A percentile compares a stretch with the other conserved stretches of the same genome.
Conservation (phyloP, 192 early-diverging fungal species). For the Borealophlyctis nickersoniae region DNA sequence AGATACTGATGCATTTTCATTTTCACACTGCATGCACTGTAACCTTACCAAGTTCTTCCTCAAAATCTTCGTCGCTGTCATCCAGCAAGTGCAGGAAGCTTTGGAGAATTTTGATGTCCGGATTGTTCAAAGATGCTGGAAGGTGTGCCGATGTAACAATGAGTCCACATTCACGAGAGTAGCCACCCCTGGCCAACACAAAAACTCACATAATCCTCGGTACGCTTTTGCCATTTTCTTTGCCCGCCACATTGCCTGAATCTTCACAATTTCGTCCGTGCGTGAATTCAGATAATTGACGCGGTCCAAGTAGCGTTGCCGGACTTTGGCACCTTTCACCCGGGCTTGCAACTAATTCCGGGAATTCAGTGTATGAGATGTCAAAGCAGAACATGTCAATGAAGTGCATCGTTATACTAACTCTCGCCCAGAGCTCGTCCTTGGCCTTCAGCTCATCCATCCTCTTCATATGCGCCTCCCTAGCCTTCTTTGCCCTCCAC, state of each 20-base stretch:
- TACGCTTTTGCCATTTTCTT: slow-evolving; percentile 41
- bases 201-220: slow-evolving; percentile 41
- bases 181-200: too few relatives aligned
- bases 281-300: slow-evolving; percentile 62
- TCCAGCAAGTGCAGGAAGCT: slow-evolving; percentile 87
- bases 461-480: slow-evolving; percentile 28
- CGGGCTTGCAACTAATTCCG: slow-evolving; percentile 63
- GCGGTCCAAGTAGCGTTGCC: slow-evolving; percentile 55
- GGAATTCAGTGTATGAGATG: too few relatives aligned
- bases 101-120: slow-evolving; percentile 76
- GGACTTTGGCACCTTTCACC: slow-evolving; percentile 59
- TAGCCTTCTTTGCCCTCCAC: slow-evolving; percentile 25
- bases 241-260: slow-evolving; percentile 60
- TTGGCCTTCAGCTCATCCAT: slow-evolving; percentile 34
- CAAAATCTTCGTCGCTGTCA: slow-evolving; percentile 87
- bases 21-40: too few relatives aligned
- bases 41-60: slow-evolving; percentile 79
- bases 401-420: slow-evolving; percentile 33
- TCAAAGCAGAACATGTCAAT: slow-evolving; percentile 24
- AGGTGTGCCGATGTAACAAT: too few relatives aligned
- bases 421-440: slow-evolving; percentile 42
- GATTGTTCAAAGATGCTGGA: slow-evolving; percentile 51
- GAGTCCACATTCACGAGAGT: too few relatives aligned
- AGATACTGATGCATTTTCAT: too few relatives aligned
- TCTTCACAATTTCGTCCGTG: slow-evolving; percentile 72